A percentile compares a stretch with the other conserved stretches of the same genome.
Conservation (phyloP, 2,329 filamentous ascomycete genomes). For the Bipolaris zeicola region DNA sequence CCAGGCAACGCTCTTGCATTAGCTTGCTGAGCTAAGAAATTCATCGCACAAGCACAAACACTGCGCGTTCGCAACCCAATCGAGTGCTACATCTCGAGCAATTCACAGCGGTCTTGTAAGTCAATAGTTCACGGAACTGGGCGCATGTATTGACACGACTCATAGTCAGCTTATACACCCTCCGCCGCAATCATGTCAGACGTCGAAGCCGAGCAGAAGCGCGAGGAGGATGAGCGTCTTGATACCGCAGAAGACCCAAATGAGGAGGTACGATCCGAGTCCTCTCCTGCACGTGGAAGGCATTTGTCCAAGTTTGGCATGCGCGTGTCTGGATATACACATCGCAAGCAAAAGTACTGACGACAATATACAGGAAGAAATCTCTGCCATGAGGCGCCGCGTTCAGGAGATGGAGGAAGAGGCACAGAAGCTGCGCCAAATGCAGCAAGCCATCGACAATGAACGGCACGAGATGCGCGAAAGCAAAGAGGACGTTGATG, state of each 20-base stretch:
- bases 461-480: slow-evolving; percentile 83
- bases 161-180: background rate
- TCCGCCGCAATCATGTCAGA: slow-evolving; percentile 33
- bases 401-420: slow-evolving; percentile 65
- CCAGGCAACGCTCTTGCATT: slow-evolving; percentile 17
- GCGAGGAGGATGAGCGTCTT: slow-evolving; percentile 41
- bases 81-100: slow-evolving; percentile 7
- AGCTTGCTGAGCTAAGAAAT: slow-evolving; percentile 1
- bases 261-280: slow-evolving; percentile 41
- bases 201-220: slow-evolving; percentile 36
- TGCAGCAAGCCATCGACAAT: slow-evolving; percentile 73
- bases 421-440: slow-evolving; percentile 59
- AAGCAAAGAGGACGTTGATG: slow-evolving; percentile 94
- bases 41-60: background rate
- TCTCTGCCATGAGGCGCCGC: slow-evolving; percentile 59
- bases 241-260: slow-evolving; percentile 43
- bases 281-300: background rate
- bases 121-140: background rate
- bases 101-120: slow-evolving; percentile 25
- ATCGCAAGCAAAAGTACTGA: slow-evolving; percentile 4
- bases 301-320: background rate
- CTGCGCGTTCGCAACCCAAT: slow-evolving; percentile 1
- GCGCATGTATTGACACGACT: slow-evolving; percentile 1
- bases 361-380: slow-evolving; percentile 44
- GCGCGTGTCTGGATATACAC: background rate